Evolutionary conservation across 768 basidiomycete species (phyloP).

Genomic region (Paxillus involutus): DNA sequence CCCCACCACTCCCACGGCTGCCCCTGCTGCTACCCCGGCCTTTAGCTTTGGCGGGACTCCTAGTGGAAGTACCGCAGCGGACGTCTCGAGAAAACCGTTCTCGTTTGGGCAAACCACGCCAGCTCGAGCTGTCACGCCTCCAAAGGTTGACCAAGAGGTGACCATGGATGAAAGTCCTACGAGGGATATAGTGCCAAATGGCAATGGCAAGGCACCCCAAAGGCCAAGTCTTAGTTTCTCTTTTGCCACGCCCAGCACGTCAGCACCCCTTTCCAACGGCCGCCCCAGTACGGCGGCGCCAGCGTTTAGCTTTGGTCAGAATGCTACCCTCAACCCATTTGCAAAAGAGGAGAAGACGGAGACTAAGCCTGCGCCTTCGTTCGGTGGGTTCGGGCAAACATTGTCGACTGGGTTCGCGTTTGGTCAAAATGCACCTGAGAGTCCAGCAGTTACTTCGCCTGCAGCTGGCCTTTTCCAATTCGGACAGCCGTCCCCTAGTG

Average conservation of each 20-base stretch:
- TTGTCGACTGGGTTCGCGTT: slow-evolving; percentile 46
- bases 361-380: slow-evolving; percentile 40
- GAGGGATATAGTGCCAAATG: slow-evolving; percentile 53
- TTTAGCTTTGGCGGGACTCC: slow-evolving; percentile 52
- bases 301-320: slow-evolving; percentile 33
- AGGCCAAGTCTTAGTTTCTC: slow-evolving; percentile 48
- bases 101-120: slow-evolving; percentile 46
- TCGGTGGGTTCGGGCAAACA: slow-evolving; percentile 49
- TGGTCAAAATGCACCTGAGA: slow-evolving; percentile 40
- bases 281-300: slow-evolving; percentile 30
- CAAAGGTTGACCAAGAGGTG: slow-evolving; percentile 64
- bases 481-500: slow-evolving; percentile 35
- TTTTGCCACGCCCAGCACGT: slow-evolving; percentile 40
- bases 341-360: slow-evolving; percentile 47
- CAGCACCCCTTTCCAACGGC: slow-evolving; percentile 23
- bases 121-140: slow-evolving; percentile 62
- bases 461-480: slow-evolving; percentile 50
- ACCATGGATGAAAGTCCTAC: slow-evolving; percentile 84
- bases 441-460: slow-evolving; percentile 38
- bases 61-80: slow-evolving; percentile 34
- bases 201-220: slow-evolving; percentile 34
- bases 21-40: slow-evolving; percentile 28
- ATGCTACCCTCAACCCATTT: slow-evolving; percentile 45
- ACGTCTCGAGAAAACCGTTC: slow-evolving; percentile 52
- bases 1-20: slow-evolving; percentile 33